These are phyloP conservation scores for Aspergillus alliaceus DNA, from an alignment of 2,329 filamentous ascomycete species.

Conservation along the genomic window DNA sequence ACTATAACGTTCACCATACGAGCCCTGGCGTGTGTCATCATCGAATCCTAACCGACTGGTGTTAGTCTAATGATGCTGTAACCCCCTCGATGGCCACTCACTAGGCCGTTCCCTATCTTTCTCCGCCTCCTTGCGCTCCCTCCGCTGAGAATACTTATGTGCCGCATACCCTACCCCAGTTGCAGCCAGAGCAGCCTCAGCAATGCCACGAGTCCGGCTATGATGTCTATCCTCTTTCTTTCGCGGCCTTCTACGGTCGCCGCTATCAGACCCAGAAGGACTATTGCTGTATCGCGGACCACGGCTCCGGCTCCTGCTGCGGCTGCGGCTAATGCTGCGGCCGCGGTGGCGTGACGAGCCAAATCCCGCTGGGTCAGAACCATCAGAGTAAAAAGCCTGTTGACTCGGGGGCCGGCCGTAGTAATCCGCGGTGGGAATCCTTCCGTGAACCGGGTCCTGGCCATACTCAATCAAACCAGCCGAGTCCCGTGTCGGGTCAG, in stretches of 20 bases:
- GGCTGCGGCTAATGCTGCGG: conserved; percentile 46
- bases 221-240: conserved; percentile 36
- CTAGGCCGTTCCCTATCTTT: conserved; percentile 48
- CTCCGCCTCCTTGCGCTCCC: conserved; percentile 57
- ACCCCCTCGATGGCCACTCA: conserved; percentile 35
- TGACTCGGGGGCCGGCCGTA: conserved; percentile 43
- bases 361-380: conserved; percentile 42
- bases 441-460: conserved; percentile 60
- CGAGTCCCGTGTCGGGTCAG: conserved; percentile 42
- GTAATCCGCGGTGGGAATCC: conserved; percentile 49
- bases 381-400: conserved; percentile 43
- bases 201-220: conserved; percentile 46
- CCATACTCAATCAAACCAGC: conserved; percentile 64
- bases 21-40: conserved; percentile 33
- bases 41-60: conserved; percentile 25
- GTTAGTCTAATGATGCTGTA: not conserved
- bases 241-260: conserved; percentile 29
- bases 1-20: conserved; percentile 44
- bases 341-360: conserved; percentile 32
- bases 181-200: conserved; percentile 58
- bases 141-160: conserved; percentile 57
- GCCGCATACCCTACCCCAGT: conserved; percentile 58
- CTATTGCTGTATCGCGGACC: conserved; percentile 35
- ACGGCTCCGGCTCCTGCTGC: conserved; percentile 40
- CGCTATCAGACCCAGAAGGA: conserved; percentile 40